These are phyloP conservation scores for Gonapodya sp. DNA, from an alignment of 192 early-diverging fungal genomes.

Conservation along the genomic window DNA sequence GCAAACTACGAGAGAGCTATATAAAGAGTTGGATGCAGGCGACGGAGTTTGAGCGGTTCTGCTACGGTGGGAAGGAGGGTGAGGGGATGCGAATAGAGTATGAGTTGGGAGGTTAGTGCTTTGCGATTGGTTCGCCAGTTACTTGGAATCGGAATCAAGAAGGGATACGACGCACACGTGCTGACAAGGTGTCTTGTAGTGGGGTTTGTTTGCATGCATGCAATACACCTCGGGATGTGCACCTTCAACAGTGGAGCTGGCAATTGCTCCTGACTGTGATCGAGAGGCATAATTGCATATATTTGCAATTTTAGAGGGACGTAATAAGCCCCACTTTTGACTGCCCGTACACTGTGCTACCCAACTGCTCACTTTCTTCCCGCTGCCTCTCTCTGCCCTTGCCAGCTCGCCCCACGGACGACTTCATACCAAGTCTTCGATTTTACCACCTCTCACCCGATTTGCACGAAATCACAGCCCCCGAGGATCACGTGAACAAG, in stretches of 20 bases:
- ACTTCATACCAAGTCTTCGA: neutral
- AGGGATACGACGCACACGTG: neutral
- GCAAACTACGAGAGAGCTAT: neutral
- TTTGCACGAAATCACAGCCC: neutral
- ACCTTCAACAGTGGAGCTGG: too few species aligned
- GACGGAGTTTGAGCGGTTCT: neutral
- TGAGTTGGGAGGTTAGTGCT: neutral
- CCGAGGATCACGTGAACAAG: neutral
- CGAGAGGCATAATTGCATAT: too few species aligned
- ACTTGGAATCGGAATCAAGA: neutral
- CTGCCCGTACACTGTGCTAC: too few species aligned
- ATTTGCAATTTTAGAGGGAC: too few species aligned
- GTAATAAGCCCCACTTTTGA: too few species aligned
- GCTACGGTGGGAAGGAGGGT: neutral
- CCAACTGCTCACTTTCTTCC: too few species aligned
- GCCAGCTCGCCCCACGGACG: slow-evolving; percentile 3
- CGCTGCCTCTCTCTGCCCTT: too few species aligned
- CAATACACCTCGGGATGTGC: neutral
- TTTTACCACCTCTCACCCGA: slow-evolving; percentile 1
- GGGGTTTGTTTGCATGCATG: neutral
- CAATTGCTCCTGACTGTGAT: too few species aligned
- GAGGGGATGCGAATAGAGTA: neutral
- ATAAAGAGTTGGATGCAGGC: neutral
- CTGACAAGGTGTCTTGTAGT: neutral
- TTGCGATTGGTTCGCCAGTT: too few species aligned